Conservation (phyloP, 2,329 filamentous ascomycete genomes). For the Aschersonia sp. region DNA sequence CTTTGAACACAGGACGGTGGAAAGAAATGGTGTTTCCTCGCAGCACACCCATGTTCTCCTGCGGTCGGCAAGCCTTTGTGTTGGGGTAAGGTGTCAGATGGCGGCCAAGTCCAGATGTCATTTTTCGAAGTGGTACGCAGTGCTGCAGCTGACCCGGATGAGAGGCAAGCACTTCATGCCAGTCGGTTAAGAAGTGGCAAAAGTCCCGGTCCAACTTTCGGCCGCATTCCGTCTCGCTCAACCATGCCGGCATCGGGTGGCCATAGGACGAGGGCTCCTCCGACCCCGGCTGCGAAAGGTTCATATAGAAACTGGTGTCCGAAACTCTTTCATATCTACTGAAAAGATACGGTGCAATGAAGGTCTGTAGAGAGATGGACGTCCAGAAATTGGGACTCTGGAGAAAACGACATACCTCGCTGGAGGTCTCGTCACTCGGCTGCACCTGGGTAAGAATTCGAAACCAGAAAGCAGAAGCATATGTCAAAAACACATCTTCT, state of each 20-base stretch:
- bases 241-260: not conserved
- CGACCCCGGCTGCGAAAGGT: not conserved
- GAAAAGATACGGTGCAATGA: not conserved
- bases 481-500: not conserved
- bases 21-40: not conserved
- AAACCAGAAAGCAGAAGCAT: not conserved
- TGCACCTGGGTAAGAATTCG: not conserved
- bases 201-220: not conserved
- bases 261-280: not conserved
- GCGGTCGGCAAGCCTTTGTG: not conserved
- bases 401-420: not conserved
- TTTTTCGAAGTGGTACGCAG: not conserved
- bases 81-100: not conserved
- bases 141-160: not conserved
- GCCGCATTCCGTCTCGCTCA: not conserved
- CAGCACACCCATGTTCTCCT: not conserved
- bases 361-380: not conserved
- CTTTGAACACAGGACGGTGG: not conserved
- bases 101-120: not conserved
- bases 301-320: not conserved
- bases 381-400: not conserved
- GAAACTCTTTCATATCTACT: not conserved
- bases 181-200: not conserved
- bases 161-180: not conserved
- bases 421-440: not conserved